Evolutionary conservation across 164 flowering plant species (phyloP).

Genomic region (Amborella trichopoda): DNA sequence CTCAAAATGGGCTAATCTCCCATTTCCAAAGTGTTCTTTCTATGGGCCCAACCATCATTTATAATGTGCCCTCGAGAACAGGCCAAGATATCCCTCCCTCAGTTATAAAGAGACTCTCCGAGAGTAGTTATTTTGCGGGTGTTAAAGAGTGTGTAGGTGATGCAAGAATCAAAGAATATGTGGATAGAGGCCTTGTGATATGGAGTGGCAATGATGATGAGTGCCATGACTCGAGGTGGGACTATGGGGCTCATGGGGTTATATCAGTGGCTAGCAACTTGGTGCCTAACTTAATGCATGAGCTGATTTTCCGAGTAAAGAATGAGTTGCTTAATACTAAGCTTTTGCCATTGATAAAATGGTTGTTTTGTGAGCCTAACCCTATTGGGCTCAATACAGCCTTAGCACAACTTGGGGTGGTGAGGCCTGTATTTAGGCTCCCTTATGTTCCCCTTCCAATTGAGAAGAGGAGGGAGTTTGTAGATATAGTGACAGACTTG

Average conservation of each 20-base stretch:
- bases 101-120: constrained; percentile 38
- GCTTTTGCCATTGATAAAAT: constrained; percentile 57
- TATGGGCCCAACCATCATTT: constrained; percentile 81
- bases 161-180: constrained; percentile 47
- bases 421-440: constrained; percentile 73
- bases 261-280: constrained; percentile 74
- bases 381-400: constrained; percentile 83
- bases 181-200: constrained; percentile 39
- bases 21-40: constrained; percentile 65
- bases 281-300: constrained; percentile 60
- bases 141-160: constrained; percentile 83
- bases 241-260: constrained; percentile 63
- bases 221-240: constrained; percentile 87
- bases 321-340: constrained; percentile 39
- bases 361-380: constrained; percentile 78
- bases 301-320: constrained; percentile 57
- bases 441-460: constrained; percentile 81
- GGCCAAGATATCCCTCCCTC: constrained; percentile 84
- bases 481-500: constrained; percentile 54
- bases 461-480: constrained; percentile 61
- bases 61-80: constrained; percentile 75
- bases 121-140: constrained; percentile 59
- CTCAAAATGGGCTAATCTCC: constrained; percentile 55
- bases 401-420: constrained; percentile 78
- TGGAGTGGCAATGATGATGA: constrained; percentile 93